A percentile compares a stretch with the other conserved stretches of the same genome.
Evolutionary conservation across 2,329 filamentous ascomycete genomes (phyloP).

Genomic region (Aspergillus sp.): DNA sequence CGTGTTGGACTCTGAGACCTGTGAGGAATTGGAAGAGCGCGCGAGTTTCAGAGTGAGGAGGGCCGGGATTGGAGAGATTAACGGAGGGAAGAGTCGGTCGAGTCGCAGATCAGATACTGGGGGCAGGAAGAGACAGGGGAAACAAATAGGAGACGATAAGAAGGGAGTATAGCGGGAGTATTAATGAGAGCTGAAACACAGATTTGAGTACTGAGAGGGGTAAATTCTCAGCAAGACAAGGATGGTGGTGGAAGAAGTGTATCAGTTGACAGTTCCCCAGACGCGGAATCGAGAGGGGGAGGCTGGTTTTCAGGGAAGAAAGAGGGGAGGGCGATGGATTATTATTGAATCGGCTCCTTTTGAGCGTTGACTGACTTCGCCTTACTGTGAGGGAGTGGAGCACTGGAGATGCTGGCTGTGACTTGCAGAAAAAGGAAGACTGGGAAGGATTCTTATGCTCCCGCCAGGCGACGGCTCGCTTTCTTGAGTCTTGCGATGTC

Average conservation of each 20-base stretch:
- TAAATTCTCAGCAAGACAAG: not conserved
- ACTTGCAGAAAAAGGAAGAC: no score
- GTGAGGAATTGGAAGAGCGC: not conserved
- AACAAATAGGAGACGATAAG: conserved; percentile 1
- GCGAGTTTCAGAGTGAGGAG: conserved; percentile 5
- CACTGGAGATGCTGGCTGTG: no score
- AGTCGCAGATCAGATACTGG: conserved; percentile 4
- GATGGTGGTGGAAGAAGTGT: no score
- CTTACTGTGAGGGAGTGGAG: not conserved
- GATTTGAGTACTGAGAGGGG: not conserved
- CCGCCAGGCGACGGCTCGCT: no score
- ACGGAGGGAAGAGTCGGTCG: not conserved
- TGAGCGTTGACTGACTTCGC: conserved; percentile 11
- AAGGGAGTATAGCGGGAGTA: conserved; percentile 11
- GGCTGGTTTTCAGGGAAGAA: conserved; percentile 9
- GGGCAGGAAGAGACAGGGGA: conserved; percentile 1
- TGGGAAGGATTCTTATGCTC: not conserved
- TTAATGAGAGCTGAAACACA: conserved; percentile 9
- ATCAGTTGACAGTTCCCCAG: conserved; percentile 9
- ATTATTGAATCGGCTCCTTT: no score
- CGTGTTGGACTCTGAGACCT: not conserved
- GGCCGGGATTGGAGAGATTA: not conserved
- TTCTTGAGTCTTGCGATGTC: no score
- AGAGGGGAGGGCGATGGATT: conserved; percentile 9
- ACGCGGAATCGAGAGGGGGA: conserved; percentile 1